A percentile compares a stretch with the other conserved stretches of the same genome.
These are phyloP conservation scores for Lepidium aucheri DNA, from an alignment of 345 rosid species.

Conservation along the genomic window DNA sequence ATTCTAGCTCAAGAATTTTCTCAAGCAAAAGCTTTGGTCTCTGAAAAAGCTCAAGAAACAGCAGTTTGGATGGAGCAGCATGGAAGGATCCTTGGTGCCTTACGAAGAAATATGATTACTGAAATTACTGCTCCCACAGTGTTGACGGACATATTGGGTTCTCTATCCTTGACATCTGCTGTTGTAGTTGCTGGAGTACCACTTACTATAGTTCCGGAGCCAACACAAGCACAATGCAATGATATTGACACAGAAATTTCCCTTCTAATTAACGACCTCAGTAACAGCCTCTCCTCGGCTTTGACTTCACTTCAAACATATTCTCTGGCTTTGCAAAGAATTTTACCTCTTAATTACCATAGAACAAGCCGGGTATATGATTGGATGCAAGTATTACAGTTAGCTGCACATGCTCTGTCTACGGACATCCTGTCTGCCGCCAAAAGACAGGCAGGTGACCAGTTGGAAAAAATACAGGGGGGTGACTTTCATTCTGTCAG, in stretches of 20 bases:
- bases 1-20: constrained; percentile 72
- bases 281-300: constrained; percentile 61
- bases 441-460: constrained; percentile 70
- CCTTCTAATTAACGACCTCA: constrained; percentile 56
- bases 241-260: constrained; percentile 78
- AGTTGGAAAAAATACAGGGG: constrained; percentile 40
- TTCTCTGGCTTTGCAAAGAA: constrained; percentile 70
- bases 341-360: constrained; percentile 73
- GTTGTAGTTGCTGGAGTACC: constrained; percentile 77
- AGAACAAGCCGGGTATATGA: constrained; percentile 64
- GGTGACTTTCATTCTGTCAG: constrained; percentile 46
- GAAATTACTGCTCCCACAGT: constrained; percentile 46
- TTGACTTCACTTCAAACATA: constrained; percentile 54
- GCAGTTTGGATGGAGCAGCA: constrained; percentile 78
- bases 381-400: constrained; percentile 74
- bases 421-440: constrained; percentile 60
- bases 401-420: constrained; percentile 62
- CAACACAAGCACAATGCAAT: constrained; percentile 76
- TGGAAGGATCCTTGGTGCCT: constrained; percentile 73
- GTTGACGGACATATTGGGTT: constrained; percentile 39
- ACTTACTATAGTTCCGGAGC: constrained; percentile 86
- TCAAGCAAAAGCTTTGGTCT: constrained; percentile 56
- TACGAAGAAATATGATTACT: constrained; percentile 58
- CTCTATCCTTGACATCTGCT: constrained; percentile 72
- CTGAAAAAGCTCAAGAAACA: constrained; percentile 86